These are phyloP conservation scores for Chalaropsis thielavioides DNA, from an alignment of 2,329 filamentous ascomycete genomes.

Conservation along the genomic window DNA sequence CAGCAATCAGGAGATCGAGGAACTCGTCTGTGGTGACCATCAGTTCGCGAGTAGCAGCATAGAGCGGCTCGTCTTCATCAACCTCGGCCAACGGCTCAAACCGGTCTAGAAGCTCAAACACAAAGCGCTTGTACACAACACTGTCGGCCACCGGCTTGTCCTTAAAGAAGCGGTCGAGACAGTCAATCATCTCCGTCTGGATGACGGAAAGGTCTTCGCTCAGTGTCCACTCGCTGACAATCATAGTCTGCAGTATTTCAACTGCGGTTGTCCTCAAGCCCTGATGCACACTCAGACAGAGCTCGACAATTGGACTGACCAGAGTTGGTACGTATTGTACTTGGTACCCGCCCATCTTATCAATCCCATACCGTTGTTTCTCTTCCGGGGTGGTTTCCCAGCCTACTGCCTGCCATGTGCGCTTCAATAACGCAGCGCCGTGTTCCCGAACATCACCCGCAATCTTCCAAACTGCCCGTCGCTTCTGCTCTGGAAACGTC, in stretches of 20 bases:
- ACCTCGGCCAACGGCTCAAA: conserved; percentile 57
- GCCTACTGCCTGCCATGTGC: conserved; percentile 88
- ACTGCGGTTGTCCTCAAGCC: conserved; percentile 80
- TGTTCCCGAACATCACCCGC: conserved; percentile 88
- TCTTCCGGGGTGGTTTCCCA: conserved; percentile 86
- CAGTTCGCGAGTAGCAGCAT: conserved; percentile 60
- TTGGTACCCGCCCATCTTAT: conserved; percentile 87
- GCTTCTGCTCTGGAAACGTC: conserved; percentile 92
- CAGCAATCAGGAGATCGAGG: conserved; percentile 76
- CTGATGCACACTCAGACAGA: conserved; percentile 91
- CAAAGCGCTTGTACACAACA: conserved; percentile 82
- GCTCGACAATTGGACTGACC: conserved; percentile 78
- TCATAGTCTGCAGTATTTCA: conserved; percentile 92
- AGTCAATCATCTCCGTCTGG: conserved; percentile 93
- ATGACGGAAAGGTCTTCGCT: conserved; percentile 84
- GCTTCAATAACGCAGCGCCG: conserved; percentile 70
- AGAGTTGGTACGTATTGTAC: conserved; percentile 93
- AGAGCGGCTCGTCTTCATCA: conserved; percentile 50
- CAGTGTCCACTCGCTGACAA: conserved; percentile 92
- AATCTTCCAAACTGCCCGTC: conserved; percentile 95
- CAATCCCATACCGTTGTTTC: conserved; percentile 57
- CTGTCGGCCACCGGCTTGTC: conserved; percentile 75
- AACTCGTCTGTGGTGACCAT: conserved; percentile 80
- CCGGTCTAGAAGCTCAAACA: conserved; percentile 66
- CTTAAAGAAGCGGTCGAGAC: conserved; percentile 80